Evolutionary conservation across 768 basidiomycete species (phyloP).

Genomic region (Hirschioporus abietinus): DNA sequence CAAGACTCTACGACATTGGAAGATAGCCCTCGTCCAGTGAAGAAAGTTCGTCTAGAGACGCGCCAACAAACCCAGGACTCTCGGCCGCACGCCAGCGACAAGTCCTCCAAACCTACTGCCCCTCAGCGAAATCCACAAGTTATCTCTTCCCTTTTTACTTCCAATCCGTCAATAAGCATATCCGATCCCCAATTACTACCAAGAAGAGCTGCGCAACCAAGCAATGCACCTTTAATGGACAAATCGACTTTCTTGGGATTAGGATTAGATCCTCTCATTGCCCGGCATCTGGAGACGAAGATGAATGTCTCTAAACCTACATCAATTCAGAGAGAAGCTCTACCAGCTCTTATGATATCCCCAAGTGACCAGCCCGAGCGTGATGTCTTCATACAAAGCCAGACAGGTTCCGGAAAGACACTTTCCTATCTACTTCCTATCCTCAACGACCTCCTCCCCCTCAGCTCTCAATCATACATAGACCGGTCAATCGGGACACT

Average conservation of each 20-base stretch:
- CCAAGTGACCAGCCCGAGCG: constrained; percentile 37
- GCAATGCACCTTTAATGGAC: constrained; percentile 76
- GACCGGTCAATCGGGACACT: constrained; percentile 93
- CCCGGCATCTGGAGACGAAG: constrained; percentile 71
- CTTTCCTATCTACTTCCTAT: constrained; percentile 91
- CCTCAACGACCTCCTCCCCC: constrained; percentile 87
- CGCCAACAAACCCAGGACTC: background rate
- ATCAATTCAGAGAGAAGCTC: constrained; percentile 74
- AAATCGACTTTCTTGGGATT: constrained; percentile 77
- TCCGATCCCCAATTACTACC: constrained; percentile 32
- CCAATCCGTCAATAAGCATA: constrained; percentile 56
- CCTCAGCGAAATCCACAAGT: constrained; percentile 36
- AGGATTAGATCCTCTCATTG: constrained; percentile 77
- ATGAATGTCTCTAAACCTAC: constrained; percentile 85
- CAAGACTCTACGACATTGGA: constrained; percentile 13
- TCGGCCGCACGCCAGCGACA: constrained; percentile 5
- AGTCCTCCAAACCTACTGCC: constrained; percentile 21
- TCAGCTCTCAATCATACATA: constrained; percentile 87
- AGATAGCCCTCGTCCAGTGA: constrained; percentile 33
- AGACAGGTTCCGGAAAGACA: constrained; percentile 97
- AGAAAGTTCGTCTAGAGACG: constrained; percentile 37
- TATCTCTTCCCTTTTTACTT: constrained; percentile 87
- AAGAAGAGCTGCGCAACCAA: constrained; percentile 43
- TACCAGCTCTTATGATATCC: constrained; percentile 51
- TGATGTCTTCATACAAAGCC: constrained; percentile 92